phyloP scores from a whole-genome alignment of 1,139 yeast genomes.

The Debaryomycetaceae sp. region DNA sequence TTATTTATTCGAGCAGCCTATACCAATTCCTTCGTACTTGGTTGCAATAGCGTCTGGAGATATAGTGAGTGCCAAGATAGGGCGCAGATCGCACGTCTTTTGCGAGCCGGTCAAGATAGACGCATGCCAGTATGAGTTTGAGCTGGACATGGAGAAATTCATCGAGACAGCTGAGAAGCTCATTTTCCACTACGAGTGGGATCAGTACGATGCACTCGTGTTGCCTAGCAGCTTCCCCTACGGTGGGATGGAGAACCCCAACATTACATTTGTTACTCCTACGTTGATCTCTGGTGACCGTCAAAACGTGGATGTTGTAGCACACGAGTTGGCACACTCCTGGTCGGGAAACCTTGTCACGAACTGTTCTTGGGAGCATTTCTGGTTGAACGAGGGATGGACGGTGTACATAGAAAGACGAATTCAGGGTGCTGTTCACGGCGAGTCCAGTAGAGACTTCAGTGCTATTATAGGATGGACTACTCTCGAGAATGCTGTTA shows the following conservation, averaged over 20 bases:
- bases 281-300: conserved; percentile 85
- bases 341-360: conserved; percentile 93
- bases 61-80: conserved; percentile 62
- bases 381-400: conserved; percentile 97
- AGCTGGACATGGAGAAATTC: conserved; percentile 75
- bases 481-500: conserved; percentile 65
- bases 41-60: conserved; percentile 88
- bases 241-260: conserved; percentile 96
- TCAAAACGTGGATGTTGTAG: conserved; percentile 82
- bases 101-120: conserved; percentile 70
- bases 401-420: conserved; percentile 88
- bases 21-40: conserved; percentile 84
- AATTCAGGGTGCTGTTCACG: conserved; percentile 72
- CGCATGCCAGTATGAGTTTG: conserved; percentile 76
- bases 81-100: conserved; percentile 83
- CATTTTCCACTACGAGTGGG: conserved; percentile 85
- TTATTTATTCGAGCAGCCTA: conserved; percentile 60
- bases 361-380: conserved; percentile 88
- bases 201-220: conserved; percentile 74
- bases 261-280: conserved; percentile 88
- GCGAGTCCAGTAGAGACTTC: conserved; percentile 75
- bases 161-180: conserved; percentile 75
- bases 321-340: conserved; percentile 89
- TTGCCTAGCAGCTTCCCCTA: conserved; percentile 86
- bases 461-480: conserved; percentile 87